These are phyloP conservation scores for Millerozyma acaciae DNA, from an alignment of 805 yeast genomes.

Conservation along the genomic window DNA sequence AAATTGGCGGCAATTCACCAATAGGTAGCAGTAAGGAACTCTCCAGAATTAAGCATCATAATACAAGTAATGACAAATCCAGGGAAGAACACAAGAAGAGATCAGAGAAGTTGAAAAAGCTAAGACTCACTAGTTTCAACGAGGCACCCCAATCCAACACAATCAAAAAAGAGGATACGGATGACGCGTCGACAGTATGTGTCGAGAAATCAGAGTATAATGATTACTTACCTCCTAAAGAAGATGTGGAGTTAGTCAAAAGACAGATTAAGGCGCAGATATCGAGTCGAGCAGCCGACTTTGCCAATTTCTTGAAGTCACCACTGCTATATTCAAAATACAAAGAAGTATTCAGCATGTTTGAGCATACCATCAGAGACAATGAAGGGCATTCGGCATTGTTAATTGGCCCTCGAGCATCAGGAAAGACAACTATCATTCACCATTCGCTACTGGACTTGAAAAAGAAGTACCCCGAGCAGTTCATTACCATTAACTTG, in stretches of 20 bases:
- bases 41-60: too few relatives aligned
- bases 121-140: too few relatives aligned
- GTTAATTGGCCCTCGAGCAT: constrained; percentile 73
- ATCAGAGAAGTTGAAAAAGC: too few relatives aligned
- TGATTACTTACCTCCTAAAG: constrained; percentile 1
- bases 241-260: constrained; percentile 15
- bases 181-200: too few relatives aligned
- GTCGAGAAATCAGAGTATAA: too few relatives aligned
- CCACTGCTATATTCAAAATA: constrained; percentile 26
- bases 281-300: constrained; percentile 8
- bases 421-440: constrained; percentile 70
- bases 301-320: constrained; percentile 15
- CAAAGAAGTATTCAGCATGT: constrained; percentile 50
- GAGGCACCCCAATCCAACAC: too few relatives aligned
- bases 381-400: constrained; percentile 80
- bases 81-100: too few relatives aligned
- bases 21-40: too few relatives aligned
- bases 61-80: too few relatives aligned
- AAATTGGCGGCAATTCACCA: too few relatives aligned
- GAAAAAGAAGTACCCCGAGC: constrained; percentile 34
- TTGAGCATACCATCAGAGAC: constrained; percentile 61
- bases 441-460: constrained; percentile 52
- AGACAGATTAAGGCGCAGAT: constrained; percentile 19
- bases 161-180: too few relatives aligned
- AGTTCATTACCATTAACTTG: constrained; percentile 59